Evolutionary conservation across 2,329 filamentous ascomycete genomes (phyloP), one percentile per base, ranked within the genome.

Genomic region (Calonectria honghensis): DNA sequence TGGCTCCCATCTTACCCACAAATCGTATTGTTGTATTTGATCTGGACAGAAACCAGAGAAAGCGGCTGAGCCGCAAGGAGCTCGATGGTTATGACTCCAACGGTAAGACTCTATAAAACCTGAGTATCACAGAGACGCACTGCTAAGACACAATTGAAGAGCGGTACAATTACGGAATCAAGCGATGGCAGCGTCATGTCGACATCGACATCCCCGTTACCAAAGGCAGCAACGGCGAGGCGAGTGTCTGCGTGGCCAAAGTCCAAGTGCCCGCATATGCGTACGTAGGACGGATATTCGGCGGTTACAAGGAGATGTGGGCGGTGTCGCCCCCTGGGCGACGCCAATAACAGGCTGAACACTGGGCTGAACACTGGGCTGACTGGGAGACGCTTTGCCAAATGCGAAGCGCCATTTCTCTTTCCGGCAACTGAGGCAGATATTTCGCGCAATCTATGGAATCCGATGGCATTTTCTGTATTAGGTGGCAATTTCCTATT

Each of bases 251-350:
- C 11, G 31, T 67, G 24, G 64, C 64, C 18, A 67, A 31, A 1
- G 48, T 67, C 1, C 48, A 32, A 27, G 37, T 67, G 7, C 64
- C 64, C 2, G 14, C n/a, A 2, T n/a, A 39, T 2, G 64, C 64
- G 6, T 54, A 24, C 16, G 32, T 67, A n/a, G 64, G 48, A 5
- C 13, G 64, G 2, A 39, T 67, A 39, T 52, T 67, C 6, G 64
- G 64, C 6, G 10, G 32, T 11, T 67, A 67, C 32, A 67, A 37
- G n/a, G 45, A 67, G 9, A 67, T 67, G 64, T 67, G 64, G 64
- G 64, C 64, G 0, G 64, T 67, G 4, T 37, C 45, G 32, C 32
- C 2, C n/a, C 20, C 3, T 13, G 45, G 5, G 10, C 13, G 3
- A 1, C 18, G 4, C 18, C 20, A 3, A 3, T 11, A 11, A n/a